Conservation (phyloP, 371 early-diverging fungal species). For the Zopfochytrium polystomum region DNA sequence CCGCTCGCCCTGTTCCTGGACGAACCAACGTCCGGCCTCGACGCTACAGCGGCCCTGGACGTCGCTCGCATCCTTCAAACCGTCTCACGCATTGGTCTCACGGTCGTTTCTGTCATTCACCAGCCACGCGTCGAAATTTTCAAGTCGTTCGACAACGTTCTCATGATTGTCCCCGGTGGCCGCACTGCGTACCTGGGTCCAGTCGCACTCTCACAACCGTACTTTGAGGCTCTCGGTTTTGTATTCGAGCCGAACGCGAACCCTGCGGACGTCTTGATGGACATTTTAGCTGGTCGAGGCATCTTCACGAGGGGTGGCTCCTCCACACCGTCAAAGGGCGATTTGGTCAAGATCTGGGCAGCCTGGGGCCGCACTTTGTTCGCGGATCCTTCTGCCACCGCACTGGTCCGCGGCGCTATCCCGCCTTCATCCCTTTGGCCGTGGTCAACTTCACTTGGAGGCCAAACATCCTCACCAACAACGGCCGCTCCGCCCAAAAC, state of each 20-base stretch:
- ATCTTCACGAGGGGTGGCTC: background rate
- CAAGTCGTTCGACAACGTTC: slow-evolving; percentile 79
- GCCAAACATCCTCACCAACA: too few species aligned
- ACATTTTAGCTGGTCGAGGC: slow-evolving; percentile 40
- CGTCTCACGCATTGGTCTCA: slow-evolving; percentile 41
- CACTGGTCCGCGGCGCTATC: too few species aligned
- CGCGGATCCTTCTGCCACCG: too few species aligned
- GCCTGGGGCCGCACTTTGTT: too few species aligned
- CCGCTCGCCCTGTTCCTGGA: slow-evolving; percentile 62
- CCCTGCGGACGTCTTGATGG: slow-evolving; percentile 46
- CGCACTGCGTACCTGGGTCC: too few species aligned
- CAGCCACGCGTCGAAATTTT: slow-evolving; percentile 90
- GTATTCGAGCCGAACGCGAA: slow-evolving; percentile 29
- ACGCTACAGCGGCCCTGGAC: slow-evolving; percentile 44
- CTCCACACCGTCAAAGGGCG: background rate
- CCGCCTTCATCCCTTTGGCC: too few species aligned
- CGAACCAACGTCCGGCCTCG: too few species aligned
- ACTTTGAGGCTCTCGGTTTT: slow-evolving; percentile 48
- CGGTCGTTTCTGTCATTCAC: slow-evolving; percentile 89
- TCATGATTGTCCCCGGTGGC: slow-evolving; percentile 75
- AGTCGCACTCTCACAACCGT: slow-evolving; percentile 14
- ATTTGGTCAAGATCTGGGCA: slow-evolving; percentile 9
- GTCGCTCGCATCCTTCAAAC: slow-evolving; percentile 31
- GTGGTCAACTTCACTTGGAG: too few species aligned
- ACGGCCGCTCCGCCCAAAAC: too few species aligned